Conservation (phyloP, 2,329 filamentous ascomycete genomes). For the Ophiostoma sp. region DNA sequence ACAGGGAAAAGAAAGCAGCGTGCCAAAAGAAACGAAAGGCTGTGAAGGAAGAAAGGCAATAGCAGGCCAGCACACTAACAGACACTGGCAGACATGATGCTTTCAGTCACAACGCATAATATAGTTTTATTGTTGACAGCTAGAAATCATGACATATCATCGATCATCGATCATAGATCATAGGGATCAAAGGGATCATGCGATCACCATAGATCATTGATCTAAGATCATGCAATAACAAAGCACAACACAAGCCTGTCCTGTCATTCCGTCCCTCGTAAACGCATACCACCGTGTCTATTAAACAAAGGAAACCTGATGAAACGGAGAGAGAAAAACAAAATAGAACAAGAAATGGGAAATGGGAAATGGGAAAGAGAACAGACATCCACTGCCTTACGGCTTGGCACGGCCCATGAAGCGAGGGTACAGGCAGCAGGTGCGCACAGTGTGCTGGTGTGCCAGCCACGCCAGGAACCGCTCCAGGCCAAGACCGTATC, state of each 20-base stretch:
- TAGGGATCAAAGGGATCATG: too few species aligned
- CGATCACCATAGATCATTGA: not conserved
- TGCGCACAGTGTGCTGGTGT: conserved; percentile 59
- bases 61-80: not conserved
- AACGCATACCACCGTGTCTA: conserved; percentile 11
- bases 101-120: not conserved
- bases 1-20: not conserved
- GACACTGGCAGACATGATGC: not conserved
- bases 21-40: conserved; percentile 10
- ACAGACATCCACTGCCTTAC: conserved; percentile 34
- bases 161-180: not conserved
- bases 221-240: not conserved
- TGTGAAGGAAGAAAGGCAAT: not conserved
- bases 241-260: not conserved
- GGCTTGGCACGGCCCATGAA: conserved; percentile 79
- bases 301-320: not conserved
- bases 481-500: conserved; percentile 66
- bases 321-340: not conserved
- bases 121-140: not conserved
- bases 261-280: not conserved
- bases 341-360: not conserved
- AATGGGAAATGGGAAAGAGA: not conserved
- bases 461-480: conserved; percentile 63
- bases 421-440: conserved; percentile 69
- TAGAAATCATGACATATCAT: not conserved